Evolutionary conservation across 1,139 yeast genomes (phyloP).

Genomic region (Blastobotrys petasosporus): DNA sequence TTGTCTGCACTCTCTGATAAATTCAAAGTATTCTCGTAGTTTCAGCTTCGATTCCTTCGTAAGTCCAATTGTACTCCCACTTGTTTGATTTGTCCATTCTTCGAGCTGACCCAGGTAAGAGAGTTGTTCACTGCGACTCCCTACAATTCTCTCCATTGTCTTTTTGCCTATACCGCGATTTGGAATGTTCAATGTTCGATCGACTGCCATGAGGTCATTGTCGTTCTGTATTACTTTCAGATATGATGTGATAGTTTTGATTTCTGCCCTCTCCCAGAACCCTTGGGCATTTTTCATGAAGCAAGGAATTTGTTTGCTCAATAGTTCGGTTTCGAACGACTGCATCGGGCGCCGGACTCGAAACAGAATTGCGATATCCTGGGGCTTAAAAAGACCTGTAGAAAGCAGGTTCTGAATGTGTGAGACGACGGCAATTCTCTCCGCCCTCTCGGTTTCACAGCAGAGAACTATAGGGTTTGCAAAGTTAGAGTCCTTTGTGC

Average conservation of each 20-base stretch:
- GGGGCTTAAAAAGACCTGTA: constrained; percentile 35
- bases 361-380: constrained; percentile 67
- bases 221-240: constrained; percentile 55
- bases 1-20: background rate
- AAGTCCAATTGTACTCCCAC: background rate
- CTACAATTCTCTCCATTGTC: constrained; percentile 1
- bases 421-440: constrained; percentile 52
- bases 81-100: background rate
- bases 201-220: constrained; percentile 52
- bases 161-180: constrained; percentile 65
- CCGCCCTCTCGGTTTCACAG: constrained; percentile 41
- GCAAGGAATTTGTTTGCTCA: constrained; percentile 54
- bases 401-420: constrained; percentile 40
- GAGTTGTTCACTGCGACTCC: background rate
- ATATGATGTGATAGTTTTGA: constrained; percentile 55
- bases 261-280: constrained; percentile 76
- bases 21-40: background rate
- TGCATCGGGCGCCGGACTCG: constrained; percentile 56
- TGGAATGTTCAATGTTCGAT: constrained; percentile 55
- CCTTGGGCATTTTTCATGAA: constrained; percentile 62
- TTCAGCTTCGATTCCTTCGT: background rate
- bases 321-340: constrained; percentile 56
- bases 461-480: constrained; percentile 41
- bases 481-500: constrained; percentile 1
- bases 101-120: background rate